These are phyloP conservation scores for Myriosclerotinia curreyana DNA, from an alignment of 2,329 filamentous ascomycete genomes.

Conservation along the genomic window DNA sequence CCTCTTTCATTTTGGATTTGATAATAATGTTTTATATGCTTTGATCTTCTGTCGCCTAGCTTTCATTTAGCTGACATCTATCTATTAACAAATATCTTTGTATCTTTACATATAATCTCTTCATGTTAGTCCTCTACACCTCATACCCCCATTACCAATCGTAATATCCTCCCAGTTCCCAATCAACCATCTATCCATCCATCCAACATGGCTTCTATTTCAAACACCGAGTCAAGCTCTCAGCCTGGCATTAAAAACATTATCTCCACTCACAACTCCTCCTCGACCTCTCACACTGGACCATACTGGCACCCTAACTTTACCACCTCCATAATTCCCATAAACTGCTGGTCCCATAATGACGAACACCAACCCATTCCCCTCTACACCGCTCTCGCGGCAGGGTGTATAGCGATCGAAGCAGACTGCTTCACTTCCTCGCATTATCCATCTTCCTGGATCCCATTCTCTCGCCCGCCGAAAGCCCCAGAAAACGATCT, in stretches of 20 bases:
- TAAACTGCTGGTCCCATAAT: conserved; percentile 47
- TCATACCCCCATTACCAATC: neutral
- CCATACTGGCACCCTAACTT: conserved; percentile 15
- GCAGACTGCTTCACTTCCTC: conserved; percentile 44
- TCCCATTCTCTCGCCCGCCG: neutral
- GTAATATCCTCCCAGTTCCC: neutral
- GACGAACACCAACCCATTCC: conserved; percentile 53
- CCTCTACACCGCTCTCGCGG: conserved; percentile 51
- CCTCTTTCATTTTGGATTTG: no score
- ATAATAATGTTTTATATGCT: no score
- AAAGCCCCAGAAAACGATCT: conserved; percentile 36
- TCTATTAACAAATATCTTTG: no score
- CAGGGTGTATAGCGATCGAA: conserved; percentile 57
- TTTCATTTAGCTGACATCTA: neutral
- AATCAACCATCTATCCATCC: neutral
- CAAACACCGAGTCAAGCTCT: neutral
- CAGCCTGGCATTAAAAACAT: conserved; percentile 2
- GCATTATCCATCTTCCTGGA: neutral
- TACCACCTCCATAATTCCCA: conserved; percentile 16
- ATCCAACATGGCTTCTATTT: neutral
- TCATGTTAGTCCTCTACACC: neutral
- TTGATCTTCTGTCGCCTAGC: neutral
- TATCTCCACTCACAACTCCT: neutral
- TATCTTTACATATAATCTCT: neutral
- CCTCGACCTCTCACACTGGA: neutral